These are phyloP conservation scores for Gossypium mustelinum DNA, from an alignment of 345 rosid species.

Conservation along the genomic window DNA sequence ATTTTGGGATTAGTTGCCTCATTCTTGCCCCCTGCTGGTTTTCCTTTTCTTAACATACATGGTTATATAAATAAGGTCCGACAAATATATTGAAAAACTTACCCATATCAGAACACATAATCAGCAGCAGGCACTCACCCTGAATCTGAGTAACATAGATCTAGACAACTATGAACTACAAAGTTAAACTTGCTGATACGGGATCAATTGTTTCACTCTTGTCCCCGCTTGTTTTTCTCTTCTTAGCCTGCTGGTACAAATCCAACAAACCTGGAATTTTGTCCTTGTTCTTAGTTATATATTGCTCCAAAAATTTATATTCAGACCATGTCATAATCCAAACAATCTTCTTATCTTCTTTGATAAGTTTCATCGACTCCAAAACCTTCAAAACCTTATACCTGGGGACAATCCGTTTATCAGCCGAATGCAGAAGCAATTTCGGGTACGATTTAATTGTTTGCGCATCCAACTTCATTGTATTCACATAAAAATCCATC, in stretches of 20 bases:
- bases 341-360: not conserved
- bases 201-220: not conserved
- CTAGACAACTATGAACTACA: not conserved
- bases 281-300: not conserved
- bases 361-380: conserved; percentile 8
- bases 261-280: conserved; percentile 7
- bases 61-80: not conserved
- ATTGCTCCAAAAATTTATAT: not conserved
- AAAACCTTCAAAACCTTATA: conserved; percentile 11
- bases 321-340: not conserved
- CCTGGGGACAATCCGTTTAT: not conserved
- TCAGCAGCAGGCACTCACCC: not conserved
- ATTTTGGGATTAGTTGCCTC: not conserved
- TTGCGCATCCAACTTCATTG: not conserved
- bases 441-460: not conserved
- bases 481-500: conserved; percentile 10
- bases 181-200: too few relatives aligned
- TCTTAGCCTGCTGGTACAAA: not conserved
- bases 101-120: not conserved
- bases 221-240: not conserved
- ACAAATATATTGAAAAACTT: too few relatives aligned
- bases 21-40: not conserved
- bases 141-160: not conserved
- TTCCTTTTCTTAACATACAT: not conserved
- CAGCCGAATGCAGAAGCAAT: not conserved